Base-by-base conservation (phyloP, 2,329 filamentous ascomycete species). In the Fusarium begoniae region DNA sequence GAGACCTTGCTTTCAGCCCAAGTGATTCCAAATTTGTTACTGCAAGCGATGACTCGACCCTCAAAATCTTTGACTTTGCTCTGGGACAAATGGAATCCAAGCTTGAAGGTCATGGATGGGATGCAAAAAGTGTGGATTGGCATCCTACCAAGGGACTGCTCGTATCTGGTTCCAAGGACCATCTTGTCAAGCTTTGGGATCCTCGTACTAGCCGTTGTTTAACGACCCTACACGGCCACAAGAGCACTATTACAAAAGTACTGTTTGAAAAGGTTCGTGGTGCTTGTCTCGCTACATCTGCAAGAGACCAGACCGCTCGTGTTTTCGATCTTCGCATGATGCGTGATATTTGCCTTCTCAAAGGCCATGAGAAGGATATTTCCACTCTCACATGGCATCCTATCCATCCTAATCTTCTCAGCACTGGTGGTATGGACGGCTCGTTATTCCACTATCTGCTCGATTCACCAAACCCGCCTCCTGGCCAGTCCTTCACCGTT, bases 241-340 rank as follows among this genome's bases (percentile, higher is more conserved):
- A 99, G 82, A 98, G 98, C 81, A 97, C 95, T 43, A 95, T 99
- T 78, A 96, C 95, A 50, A 96, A 96, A 80, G 97, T 95, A 1
- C 85, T 93, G 51, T 99, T 99, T 80, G 96, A 98, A 81, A 92
- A 92, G 58, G 91, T 94, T 15, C 92, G 94, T 79, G 95, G 94
- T 37, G 89, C 92, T 74, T 92, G 97, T 70, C 89, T 99, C 54
- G 96, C 96, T 41, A 98, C 96, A 2, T 97, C 95, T 38, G 96
- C 95, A 48, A 90, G 96, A 80, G 96, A 99, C 79, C 94, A 97
- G 81, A 97, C 94, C 2, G 95, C 95, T 14, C 91, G 96, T 69
- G 91, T 99, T 51, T 98, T 98, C 79, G 96, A 99, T 81, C 87
- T 99, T 63, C 91, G 96, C 55, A 98, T 98, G 93, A 98, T 99